Evolutionary conservation across 345 rosid genomes (phyloP).

Genomic region (Fremontodendron californicum): DNA sequence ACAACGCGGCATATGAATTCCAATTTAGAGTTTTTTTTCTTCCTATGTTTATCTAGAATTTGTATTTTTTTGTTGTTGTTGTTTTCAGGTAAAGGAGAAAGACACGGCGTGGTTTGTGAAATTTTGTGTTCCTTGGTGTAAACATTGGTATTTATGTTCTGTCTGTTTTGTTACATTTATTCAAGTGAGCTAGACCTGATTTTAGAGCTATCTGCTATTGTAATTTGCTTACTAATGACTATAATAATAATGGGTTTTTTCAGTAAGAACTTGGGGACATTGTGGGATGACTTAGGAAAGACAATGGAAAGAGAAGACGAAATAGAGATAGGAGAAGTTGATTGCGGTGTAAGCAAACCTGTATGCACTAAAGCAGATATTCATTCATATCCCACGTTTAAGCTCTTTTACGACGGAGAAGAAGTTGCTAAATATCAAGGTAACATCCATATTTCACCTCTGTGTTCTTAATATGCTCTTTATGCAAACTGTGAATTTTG

Average conservation of each 20-base stretch:
- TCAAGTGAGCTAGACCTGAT: not conserved
- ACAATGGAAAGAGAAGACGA: slow-evolving; percentile 90
- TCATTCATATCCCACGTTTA: slow-evolving; percentile 93
- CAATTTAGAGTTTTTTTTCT: not conserved
- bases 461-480: not conserved
- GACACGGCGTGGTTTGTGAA: slow-evolving; percentile 96
- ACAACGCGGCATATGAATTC: not conserved
- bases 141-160: slow-evolving; percentile 68
- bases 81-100: slow-evolving; percentile 79
- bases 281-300: slow-evolving; percentile 92
- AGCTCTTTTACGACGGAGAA: slow-evolving; percentile 84
- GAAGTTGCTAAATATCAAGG: slow-evolving; percentile 91
- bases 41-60: not conserved
- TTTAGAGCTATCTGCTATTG: not conserved
- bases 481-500: not conserved
- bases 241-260: slow-evolving; percentile 4
- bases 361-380: slow-evolving; percentile 84
- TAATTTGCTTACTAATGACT: slow-evolving; percentile 18
- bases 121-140: slow-evolving; percentile 98
- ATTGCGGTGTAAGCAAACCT: slow-evolving; percentile 67
- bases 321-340: slow-evolving; percentile 96
- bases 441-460: slow-evolving; percentile 19
- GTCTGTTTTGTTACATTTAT: not conserved
- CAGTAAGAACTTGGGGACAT: slow-evolving; percentile 83
- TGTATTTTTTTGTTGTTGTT: not conserved